These are phyloP conservation scores for Murraya koenigii DNA, from an alignment of 345 rosid species.

Conservation along the genomic window DNA sequence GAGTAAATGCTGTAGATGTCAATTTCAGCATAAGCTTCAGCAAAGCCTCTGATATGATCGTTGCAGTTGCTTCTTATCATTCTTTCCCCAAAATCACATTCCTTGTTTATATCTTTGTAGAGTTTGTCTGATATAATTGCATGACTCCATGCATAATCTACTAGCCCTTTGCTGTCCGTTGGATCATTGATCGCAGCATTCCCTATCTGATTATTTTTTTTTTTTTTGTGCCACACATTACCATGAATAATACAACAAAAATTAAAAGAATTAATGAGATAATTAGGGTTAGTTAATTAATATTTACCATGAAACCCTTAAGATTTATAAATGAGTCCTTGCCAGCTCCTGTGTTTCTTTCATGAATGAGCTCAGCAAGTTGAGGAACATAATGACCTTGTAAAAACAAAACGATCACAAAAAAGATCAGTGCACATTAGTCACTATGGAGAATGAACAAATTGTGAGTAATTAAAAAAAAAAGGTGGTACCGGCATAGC, in stretches of 20 bases:
- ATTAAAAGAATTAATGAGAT: too few species aligned
- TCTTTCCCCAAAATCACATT: conserved; percentile 35
- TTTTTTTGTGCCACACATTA: background rate
- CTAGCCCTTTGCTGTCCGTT: conserved; percentile 50
- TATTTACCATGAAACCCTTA: conserved; percentile 69
- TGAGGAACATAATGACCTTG: conserved; percentile 88
- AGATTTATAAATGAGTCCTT: conserved; percentile 48
- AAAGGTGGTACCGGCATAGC: conserved; percentile 63
- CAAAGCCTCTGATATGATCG: conserved; percentile 24
- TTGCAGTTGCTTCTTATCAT: conserved; percentile 22
- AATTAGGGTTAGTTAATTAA: background rate
- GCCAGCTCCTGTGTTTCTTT: conserved; percentile 43
- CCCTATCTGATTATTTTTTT: conserved; percentile 51
- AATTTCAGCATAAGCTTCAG: conserved; percentile 45
- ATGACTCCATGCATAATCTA: conserved; percentile 77
- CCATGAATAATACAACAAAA: background rate
- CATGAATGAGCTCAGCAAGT: conserved; percentile 60
- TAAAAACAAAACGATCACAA: background rate
- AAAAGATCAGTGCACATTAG: background rate
- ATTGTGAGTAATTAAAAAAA: background rate
- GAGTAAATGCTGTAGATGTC: conserved; percentile 70
- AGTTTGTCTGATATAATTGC: conserved; percentile 68
- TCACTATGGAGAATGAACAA: background rate
- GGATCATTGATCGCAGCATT: conserved; percentile 65
- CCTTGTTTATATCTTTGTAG: conserved; percentile 35